Base-by-base conservation (phyloP, 2,329 filamentous ascomycete genomes). In the Boeremia exigua region DNA sequence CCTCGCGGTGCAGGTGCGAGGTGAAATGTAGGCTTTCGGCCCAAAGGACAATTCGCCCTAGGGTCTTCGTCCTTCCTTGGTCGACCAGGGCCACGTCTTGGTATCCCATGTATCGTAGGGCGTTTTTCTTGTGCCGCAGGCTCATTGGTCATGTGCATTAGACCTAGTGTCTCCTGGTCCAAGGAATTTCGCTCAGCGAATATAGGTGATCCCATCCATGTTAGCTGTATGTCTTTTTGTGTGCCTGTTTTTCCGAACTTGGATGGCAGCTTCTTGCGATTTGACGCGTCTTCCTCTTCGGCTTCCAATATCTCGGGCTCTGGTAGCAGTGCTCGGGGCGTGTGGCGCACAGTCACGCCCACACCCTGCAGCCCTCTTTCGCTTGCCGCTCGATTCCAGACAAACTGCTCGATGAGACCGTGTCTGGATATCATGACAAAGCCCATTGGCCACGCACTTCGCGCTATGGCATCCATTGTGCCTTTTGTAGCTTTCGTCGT, bases 401-500 rank as follows among this genome's bases (percentile, higher is more conserved):
- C 63, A 73, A 92, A 84, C 76, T 93, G 89, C 66, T 81, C 75
- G 19, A 92, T 71, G 7, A 70, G 69, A 0, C 90, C 90, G 2
- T 82, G 80, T 14, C 67, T 66, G 0, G 82, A 82, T 56, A 89
- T 86, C 51, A 84, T 85, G 25, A 90, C 74, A 66, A 86, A 96
- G 0, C 87, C 87, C 80, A 96, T 84, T 0, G 92, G 90, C 78
- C 84, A 87, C 33, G 78, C 74, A 68, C 88, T 90, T 54, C 85
- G 79, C 4, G 82, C 82, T 62, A 97, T 69, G 23, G 91, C 86
- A 43, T 92, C 87, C 54, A 90, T 79, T 3, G 96, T 86, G 1
- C 93, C 94, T 68, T 86, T 89, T 0, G 92, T 96, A 29, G 92
- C 89, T 48, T 86, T 81, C 58, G 83, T 81, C 60, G 88, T 86